Conservation (phyloP, 352 stramenopile species). For the Globisporangium emineosum region DNA sequence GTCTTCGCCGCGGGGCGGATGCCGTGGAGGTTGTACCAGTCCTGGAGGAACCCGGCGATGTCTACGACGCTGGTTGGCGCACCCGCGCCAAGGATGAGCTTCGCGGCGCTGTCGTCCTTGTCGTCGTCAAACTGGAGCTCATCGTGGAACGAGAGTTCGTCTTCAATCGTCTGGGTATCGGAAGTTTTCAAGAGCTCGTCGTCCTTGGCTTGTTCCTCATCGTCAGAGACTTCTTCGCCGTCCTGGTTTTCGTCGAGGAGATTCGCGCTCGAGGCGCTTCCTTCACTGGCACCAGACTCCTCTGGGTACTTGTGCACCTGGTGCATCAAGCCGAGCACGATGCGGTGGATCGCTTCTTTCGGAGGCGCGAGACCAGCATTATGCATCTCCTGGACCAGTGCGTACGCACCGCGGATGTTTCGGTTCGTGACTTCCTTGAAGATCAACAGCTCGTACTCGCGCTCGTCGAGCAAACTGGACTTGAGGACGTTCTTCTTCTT, state of each 20-base stretch:
- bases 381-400: conserved; percentile 80
- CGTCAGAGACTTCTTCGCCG: conserved; percentile 7
- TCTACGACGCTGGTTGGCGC: conserved; percentile 52
- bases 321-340: conserved; percentile 61
- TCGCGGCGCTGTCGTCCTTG: conserved; percentile 22
- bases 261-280: not conserved
- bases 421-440: conserved; percentile 51
- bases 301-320: conserved; percentile 26
- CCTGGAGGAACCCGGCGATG: conserved; percentile 72
- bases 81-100: conserved; percentile 30
- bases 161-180: conserved; percentile 44
- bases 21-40: conserved; percentile 83
- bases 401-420: conserved; percentile 49
- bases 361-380: conserved; percentile 64
- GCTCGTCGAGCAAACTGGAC: conserved; percentile 20
- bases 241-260: conserved; percentile 18
- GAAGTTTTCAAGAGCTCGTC: conserved; percentile 33
- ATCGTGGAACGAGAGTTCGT: conserved; percentile 34
- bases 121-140: conserved; percentile 42
- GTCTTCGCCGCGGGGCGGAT: conserved; percentile 71
- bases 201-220: conserved; percentile 28
- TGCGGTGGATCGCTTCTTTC: conserved; percentile 65
- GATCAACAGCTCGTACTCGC: conserved; percentile 71
- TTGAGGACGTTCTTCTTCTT: conserved; percentile 51
- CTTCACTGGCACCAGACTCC: not conserved